phyloP scores from a whole-genome alignment of 495 filamentous ascomycete species.

The Neurospora sp. region DNA sequence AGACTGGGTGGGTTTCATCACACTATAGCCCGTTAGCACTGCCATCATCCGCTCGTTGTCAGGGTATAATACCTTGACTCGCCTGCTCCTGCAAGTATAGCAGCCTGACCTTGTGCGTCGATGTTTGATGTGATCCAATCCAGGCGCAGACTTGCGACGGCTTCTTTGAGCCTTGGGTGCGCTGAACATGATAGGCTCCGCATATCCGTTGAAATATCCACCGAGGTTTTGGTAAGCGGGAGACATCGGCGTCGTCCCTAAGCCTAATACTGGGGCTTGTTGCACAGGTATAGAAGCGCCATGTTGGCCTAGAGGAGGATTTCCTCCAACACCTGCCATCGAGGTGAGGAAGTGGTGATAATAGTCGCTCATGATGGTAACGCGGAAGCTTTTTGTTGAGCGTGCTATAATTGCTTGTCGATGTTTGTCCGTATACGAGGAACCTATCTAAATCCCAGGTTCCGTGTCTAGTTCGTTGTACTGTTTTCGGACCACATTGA shows the following conservation, averaged over 20 bases:
- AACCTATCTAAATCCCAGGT: neutral
- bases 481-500: neutral
- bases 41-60: neutral
- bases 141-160: constrained; percentile 46
- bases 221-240: constrained; percentile 32
- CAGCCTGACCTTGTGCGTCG: constrained; percentile 89
- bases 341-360: constrained; percentile 39
- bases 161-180: constrained; percentile 43
- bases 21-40: constrained; percentile 41
- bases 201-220: constrained; percentile 34
- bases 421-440: neutral
- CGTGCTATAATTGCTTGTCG: neutral
- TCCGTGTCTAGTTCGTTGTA: neutral
- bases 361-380: constrained; percentile 35
- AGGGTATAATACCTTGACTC: constrained; percentile 65
- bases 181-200: constrained; percentile 38
- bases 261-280: constrained; percentile 20
- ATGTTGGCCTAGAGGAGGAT: constrained; percentile 22
- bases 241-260: constrained; percentile 22
- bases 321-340: constrained; percentile 32
- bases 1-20: constrained; percentile 76
- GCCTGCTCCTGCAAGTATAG: constrained; percentile 79
- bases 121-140: constrained; percentile 78
- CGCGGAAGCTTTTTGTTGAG: neutral
- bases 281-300: constrained; percentile 25